Base-by-base conservation (phyloP, 177 flowering plant species). In the Telopea speciosissima region DNA sequence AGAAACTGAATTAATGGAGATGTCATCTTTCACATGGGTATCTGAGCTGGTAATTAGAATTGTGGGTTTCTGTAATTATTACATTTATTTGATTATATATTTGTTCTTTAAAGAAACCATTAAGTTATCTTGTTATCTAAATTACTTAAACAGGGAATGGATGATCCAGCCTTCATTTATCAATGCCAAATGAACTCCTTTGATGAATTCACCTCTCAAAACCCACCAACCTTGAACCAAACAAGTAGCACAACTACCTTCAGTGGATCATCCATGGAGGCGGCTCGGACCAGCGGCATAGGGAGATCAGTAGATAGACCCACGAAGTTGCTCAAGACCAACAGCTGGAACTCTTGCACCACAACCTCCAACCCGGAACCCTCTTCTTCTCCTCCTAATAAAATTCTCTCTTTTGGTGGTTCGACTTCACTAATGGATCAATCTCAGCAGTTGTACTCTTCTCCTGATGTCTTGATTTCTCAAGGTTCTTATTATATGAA, bases 1-100 rank as follows among this genome's bases (percentile, higher is more conserved):
- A 52, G 11, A 45, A 24, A 24, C 44, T 42, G 40, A 10, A 31
- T 62, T 31, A 54, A 87, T 89, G 90, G 89, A 85, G 70, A 70
- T 78, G 69, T 77, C 86, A 3, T 70, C 84, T 22, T 60, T 62
- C 11, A 80, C 76, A 68, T 84, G 83, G 79, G 69, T 84, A 49
- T 68, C 82, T 11, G 86, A 88, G 68, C 62, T 84, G 83, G 89
- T 88, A 82, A 45, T n/a, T n/a, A n/a, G n/a, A 78, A 26, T 22
- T 36, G 24, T 42, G 17, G 8, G 13, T 40, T 36, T 36, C 40
- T 1, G 40, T 36, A 36, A 36, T 36, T 36, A 36, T 36, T 36
- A 36, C 8, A 5, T 36, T 4, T 0, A 36, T 36, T 36, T n/a
- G n/a, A n/a, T n/a, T n/a, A n/a, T n/a, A n/a, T n/a, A n/a, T n/a